Conservation (phyloP, 2,329 filamentous ascomycete species). For the Ceratocystis lukuohia region DNA sequence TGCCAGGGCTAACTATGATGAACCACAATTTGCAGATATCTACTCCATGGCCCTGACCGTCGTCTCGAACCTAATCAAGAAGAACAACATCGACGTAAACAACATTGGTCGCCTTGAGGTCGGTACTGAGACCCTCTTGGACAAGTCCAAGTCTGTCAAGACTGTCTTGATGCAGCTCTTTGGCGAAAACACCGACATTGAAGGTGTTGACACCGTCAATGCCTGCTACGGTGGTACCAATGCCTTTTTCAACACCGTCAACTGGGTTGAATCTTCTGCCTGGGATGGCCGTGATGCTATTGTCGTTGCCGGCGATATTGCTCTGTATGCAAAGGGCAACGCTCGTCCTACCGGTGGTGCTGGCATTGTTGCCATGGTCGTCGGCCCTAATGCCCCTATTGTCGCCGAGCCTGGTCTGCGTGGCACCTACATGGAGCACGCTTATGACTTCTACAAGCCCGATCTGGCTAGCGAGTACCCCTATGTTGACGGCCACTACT, state of each 20-base stretch:
- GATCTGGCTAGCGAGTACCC: conserved; percentile 79
- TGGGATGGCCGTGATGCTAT: conserved; percentile 77
- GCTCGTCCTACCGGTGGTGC: conserved; percentile 71
- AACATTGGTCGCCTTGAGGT: conserved; percentile 71
- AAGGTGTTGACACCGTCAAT: conserved; percentile 72
- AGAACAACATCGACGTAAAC: conserved; percentile 70
- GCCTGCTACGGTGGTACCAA: conserved; percentile 82
- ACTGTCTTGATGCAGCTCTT: conserved; percentile 79
- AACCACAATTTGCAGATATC: conserved; percentile 46
- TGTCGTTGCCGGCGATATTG: conserved; percentile 70
- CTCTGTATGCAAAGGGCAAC: conserved; percentile 71
- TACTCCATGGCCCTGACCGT: conserved; percentile 75
- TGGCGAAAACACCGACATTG: conserved; percentile 68
- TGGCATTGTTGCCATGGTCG: conserved; percentile 63
- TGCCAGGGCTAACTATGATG: conserved; percentile 20
- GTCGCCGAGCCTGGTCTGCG: conserved; percentile 67
- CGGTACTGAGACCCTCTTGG: conserved; percentile 71
- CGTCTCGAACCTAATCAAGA: conserved; percentile 62
- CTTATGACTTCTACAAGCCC: conserved; percentile 85
- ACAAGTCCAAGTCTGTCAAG: conserved; percentile 89
- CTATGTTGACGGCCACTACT: conserved; percentile 73
- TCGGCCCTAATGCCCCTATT: conserved; percentile 65
- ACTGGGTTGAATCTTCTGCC: conserved; percentile 76
- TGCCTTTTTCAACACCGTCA: conserved; percentile 67
- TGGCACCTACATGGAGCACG: conserved; percentile 68